Evolutionary conservation across 1,284 basidiomycete genomes (phyloP), one percentile per base, ranked within the genome.

Genomic region (Phellinidium pouzarii): DNA sequence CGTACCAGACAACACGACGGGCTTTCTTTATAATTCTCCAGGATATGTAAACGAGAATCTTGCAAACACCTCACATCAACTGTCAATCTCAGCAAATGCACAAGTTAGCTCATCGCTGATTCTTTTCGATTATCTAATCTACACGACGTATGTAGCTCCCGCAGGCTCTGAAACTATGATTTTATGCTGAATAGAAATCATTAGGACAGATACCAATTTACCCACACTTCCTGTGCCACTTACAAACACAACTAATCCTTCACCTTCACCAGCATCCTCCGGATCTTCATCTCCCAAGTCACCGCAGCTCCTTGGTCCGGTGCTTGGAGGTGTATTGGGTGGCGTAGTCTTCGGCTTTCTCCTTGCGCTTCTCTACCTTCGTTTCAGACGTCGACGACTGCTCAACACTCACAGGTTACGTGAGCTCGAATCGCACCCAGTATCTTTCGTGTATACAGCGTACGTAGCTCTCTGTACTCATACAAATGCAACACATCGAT

Each of bases 61-160:
- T 17, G 37, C 5, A 31, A 26, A 48, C 12, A 9, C 2, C 9
- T 25, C 46, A 23, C 46, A 48, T 29, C 47, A 42, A 22, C 19
- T 40, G 5, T 19, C 36, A 9, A 48, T 48, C 25, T 31, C 37
- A 20, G 36, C 38, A 22, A 44, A 20, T 25, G 46, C 22, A 14
- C 25, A 36, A 23, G 25, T n/a, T 6, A 47, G 31, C 12, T 26
- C 40, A 1, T 42, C 40, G 7, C 38, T 53, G 9, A 36, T 52
- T 6, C 25, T 53, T 9, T 53, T 53, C 40, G 52, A 53, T 36
- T 53, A 53, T 20, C 11, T 44, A 9, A 19, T 53, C n/a, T 53
- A 53, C 25, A 49, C 52, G 52, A 49, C 52, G 52, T 53, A 48
- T 34, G 52, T 22, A 34, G 7, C 29, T 14, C 9, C 31, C 9